Evolutionary conservation across 441 rosid species (phyloP).

Genomic region (Raphanus hybrid): DNA sequence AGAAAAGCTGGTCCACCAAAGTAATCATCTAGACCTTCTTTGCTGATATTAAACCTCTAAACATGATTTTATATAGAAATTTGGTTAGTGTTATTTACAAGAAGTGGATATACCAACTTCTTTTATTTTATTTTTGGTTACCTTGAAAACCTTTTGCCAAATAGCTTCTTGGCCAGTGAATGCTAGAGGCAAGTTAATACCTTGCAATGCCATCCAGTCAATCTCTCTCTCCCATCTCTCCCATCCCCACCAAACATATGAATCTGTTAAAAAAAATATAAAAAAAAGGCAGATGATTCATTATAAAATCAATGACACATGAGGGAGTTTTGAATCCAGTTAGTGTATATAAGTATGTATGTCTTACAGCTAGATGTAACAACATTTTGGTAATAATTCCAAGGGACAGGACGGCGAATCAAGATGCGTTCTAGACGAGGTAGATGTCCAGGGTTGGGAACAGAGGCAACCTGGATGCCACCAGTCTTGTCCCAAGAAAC

Average conservation of each 20-base stretch:
- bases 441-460: conserved; percentile 77
- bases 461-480: conserved; percentile 78
- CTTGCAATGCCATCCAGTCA: conserved; percentile 99
- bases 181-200: conserved; percentile 95
- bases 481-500: conserved; percentile 99
- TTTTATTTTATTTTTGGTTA: conserved; percentile 29
- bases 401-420: conserved; percentile 87
- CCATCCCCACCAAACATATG: conserved; percentile 99
- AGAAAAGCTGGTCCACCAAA: conserved; percentile 99
- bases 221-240: conserved; percentile 96
- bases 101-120: neutral
- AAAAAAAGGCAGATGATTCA: conserved; percentile 24
- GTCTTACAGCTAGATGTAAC: conserved; percentile 96
- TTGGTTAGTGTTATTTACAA: conserved; percentile 1
- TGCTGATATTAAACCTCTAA: conserved; percentile 80
- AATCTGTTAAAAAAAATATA: conserved; percentile 56
- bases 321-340: conserved; percentile 15
- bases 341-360: neutral
- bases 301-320: neutral
- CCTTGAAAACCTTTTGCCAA: conserved; percentile 96
- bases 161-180: conserved; percentile 95
- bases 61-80: conserved; percentile 28
- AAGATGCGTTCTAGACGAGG: conserved; percentile 73
- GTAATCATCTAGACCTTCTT: conserved; percentile 76
- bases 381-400: conserved; percentile 98